phyloP scores from a whole-genome alignment of 352 stramenopile genomes.

The Pythium vanterpoolii region DNA sequence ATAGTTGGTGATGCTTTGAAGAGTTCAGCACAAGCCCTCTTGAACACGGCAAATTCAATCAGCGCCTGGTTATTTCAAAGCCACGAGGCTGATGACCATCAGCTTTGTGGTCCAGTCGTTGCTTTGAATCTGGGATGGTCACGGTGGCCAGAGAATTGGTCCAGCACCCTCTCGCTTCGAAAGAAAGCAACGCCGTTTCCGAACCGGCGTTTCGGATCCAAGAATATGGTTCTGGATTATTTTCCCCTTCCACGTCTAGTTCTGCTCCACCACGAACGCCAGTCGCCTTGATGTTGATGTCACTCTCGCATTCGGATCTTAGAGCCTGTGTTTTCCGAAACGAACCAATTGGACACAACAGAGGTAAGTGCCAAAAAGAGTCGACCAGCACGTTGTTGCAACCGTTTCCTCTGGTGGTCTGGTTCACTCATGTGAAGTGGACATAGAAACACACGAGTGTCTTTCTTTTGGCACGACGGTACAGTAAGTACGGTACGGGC shows the following conservation, averaged over 20 bases:
- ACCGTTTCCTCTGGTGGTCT: not conserved
- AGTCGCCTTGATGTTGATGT: not conserved
- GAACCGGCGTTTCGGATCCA: not conserved
- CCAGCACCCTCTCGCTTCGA: no score
- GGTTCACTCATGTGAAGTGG: not conserved
- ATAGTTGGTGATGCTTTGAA: no score
- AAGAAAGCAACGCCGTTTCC: no score
- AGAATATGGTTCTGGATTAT: not conserved
- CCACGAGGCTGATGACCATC: no score
- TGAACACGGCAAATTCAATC: no score
- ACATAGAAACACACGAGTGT: not conserved
- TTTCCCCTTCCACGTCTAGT: not conserved
- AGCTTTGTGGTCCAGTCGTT: no score
- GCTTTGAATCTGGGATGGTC: no score
- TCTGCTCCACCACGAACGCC: not conserved
- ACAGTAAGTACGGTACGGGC: not conserved
- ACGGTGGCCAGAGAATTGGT: no score
- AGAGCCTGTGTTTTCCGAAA: slow-evolving; percentile 7
- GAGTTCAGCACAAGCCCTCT: no score
- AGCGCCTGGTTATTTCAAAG: no score
- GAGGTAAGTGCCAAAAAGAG: not conserved
- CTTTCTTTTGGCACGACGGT: not conserved
- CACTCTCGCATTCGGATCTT: not conserved
- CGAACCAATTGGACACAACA: not conserved
- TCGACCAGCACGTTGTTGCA: not conserved